Conservation (phyloP, 2,329 filamentous ascomycete genomes). For the Xylariaceae sp. region DNA sequence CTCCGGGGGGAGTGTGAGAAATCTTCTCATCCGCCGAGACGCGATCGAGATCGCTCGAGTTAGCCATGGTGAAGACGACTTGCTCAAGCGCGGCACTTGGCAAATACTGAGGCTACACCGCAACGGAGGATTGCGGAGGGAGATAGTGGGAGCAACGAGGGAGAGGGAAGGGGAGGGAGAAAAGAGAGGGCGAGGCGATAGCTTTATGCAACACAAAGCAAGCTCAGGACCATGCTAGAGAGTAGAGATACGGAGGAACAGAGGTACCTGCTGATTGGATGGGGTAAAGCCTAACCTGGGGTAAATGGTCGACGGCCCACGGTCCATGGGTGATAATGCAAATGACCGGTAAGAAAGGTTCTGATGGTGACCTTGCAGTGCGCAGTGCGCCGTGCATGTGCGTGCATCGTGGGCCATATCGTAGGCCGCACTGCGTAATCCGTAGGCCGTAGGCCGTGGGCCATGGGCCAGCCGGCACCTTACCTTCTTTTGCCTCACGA, state of each 20-base stretch:
- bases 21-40: conserved; percentile 24
- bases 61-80: conserved; percentile 16
- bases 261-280: background rate
- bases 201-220: conserved; percentile 17
- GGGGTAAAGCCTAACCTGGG: background rate
- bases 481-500: no score
- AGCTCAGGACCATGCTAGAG: background rate
- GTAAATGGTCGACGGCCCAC: background rate
- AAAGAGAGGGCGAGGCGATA: conserved; percentile 7
- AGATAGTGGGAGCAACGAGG: conserved; percentile 2
- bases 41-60: conserved; percentile 20
- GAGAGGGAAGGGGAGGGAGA: background rate
- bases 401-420: no score
- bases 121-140: conserved; percentile 6
- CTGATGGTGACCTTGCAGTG: background rate
- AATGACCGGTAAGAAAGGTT: background rate
- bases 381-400: no score
- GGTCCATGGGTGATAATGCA: background rate
- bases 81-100: conserved; percentile 9
- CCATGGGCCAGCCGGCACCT: no score
- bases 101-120: conserved; percentile 7
- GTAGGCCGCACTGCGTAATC: no score
- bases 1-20: conserved; percentile 19
- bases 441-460: no score
- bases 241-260: background rate